phyloP scores from a whole-genome alignment of 2,329 filamentous ascomycete species.

The Phialophora macrospora region DNA sequence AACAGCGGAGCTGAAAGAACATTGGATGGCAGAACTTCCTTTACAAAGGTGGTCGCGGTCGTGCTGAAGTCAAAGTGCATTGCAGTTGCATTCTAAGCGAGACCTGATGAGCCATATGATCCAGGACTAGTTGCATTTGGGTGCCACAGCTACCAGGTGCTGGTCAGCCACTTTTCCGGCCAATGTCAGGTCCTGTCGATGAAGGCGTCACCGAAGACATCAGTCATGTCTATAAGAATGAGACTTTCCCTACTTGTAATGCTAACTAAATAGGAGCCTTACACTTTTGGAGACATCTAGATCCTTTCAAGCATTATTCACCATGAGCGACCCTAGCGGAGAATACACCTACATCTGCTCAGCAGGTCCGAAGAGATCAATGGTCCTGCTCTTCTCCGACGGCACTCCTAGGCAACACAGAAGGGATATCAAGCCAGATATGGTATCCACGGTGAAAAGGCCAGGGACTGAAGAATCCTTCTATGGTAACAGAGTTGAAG shows the following conservation, averaged over 20 bases:
- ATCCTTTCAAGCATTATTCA: not conserved
- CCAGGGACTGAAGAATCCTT: not conserved
- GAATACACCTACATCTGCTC: slow-evolving; percentile 7
- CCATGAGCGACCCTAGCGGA: slow-evolving; percentile 3
- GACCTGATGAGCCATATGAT: not conserved
- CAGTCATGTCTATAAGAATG: not conserved
- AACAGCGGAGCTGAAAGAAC: not conserved
- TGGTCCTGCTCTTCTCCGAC: not conserved
- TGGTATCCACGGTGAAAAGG: not conserved
- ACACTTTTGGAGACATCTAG: not conserved
- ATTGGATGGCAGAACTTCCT: not conserved
- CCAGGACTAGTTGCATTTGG: not conserved
- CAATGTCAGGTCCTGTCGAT: not conserved
- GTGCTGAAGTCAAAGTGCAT: not conserved
- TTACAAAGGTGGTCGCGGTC: not conserved
- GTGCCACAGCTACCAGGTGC: not conserved
- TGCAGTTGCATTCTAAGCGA: not conserved
- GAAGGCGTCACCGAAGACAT: not conserved
- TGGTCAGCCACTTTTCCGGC: not conserved
- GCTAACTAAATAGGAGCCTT: not conserved
- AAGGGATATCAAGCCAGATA: not conserved
- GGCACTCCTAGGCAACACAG: slow-evolving; percentile 4
- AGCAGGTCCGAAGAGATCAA: not conserved
- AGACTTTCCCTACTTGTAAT: not conserved
- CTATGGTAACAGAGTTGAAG: slow-evolving; percentile 2